Percentiles rank a stretch among this genome's conserved stretches.
Conservation (phyloP, 345 rosid species). For the Gossypium herbaceum region DNA sequence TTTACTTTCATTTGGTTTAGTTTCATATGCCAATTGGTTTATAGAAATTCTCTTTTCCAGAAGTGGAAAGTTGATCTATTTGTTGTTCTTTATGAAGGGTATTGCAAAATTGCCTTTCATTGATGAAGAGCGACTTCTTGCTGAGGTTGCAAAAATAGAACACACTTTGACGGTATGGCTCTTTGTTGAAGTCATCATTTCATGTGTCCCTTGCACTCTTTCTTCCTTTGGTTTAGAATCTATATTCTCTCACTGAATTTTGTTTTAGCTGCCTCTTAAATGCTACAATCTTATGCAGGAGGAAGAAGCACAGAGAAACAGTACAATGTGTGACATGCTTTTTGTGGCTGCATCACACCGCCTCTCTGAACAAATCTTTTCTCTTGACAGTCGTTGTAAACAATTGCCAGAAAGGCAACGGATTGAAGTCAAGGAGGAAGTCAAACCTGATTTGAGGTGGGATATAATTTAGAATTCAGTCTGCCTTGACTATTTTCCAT, state of each 20-base stretch:
- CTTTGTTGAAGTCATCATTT: background rate
- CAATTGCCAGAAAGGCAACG: constrained; percentile 47
- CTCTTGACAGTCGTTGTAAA: constrained; percentile 58
- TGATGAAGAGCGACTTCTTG: constrained; percentile 83
- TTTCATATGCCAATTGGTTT: background rate
- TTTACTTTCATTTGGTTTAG: background rate
- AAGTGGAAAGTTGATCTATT: constrained; percentile 4
- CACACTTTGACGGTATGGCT: constrained; percentile 34
- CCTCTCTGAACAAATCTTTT: constrained; percentile 65
- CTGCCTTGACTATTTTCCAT: background rate
- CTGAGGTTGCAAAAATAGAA: constrained; percentile 60
- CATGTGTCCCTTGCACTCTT: background rate
- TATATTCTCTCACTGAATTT: background rate
- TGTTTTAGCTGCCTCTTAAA: background rate
- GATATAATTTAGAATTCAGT: background rate
- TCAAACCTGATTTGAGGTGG: constrained; percentile 49
- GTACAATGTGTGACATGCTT: constrained; percentile 67
- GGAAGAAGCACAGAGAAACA: constrained; percentile 84
- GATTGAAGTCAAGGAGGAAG: constrained; percentile 41
- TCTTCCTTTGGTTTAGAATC: background rate
- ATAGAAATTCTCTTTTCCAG: background rate
- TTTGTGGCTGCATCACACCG: constrained; percentile 73
- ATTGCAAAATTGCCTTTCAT: constrained; percentile 86
- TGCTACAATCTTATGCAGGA: constrained; percentile 36
- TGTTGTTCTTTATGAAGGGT: constrained; percentile 37